These are phyloP conservation scores for Dioscorea zingiberensis DNA, from an alignment of 106 monocot genomes.

Conservation along the genomic window DNA sequence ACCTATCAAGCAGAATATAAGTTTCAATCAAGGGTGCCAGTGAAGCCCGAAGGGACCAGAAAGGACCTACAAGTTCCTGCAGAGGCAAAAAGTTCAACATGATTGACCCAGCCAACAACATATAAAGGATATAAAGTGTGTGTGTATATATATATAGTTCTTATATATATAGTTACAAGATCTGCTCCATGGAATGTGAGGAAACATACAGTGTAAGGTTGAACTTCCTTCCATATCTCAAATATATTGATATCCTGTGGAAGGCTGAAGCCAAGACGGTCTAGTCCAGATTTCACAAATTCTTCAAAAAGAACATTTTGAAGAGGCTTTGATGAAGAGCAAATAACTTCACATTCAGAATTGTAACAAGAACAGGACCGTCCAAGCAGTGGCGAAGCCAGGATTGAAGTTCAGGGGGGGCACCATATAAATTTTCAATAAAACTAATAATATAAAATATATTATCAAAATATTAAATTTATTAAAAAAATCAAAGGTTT, in stretches of 20 bases:
- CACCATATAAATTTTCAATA: too few relatives aligned
- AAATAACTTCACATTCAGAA: too few relatives aligned
- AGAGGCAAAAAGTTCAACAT: constrained; percentile 10
- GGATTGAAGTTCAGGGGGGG: too few relatives aligned
- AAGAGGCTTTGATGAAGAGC: background rate
- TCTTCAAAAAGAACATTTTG: constrained; percentile 51
- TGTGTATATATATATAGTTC: too few relatives aligned
- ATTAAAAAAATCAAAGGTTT: too few relatives aligned
- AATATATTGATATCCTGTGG: constrained; percentile 32
- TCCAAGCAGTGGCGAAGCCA: too few relatives aligned
- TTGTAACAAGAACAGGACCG: too few relatives aligned
- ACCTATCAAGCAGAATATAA: constrained; percentile 85
- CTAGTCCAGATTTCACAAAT: constrained; percentile 45
- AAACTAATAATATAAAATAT: too few relatives aligned
- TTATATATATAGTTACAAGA: too few relatives aligned
- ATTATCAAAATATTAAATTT: too few relatives aligned
- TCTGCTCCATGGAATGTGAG: too few relatives aligned
- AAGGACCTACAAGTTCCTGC: constrained; percentile 86
- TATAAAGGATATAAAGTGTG: too few relatives aligned
- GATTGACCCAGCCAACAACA: background rate
- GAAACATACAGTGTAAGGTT: constrained; percentile 48
- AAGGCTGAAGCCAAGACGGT: constrained; percentile 39
- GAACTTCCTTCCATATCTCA: constrained; percentile 50
- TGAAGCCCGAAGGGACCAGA: constrained; percentile 83
- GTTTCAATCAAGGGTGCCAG: constrained; percentile 78